Evolutionary conservation across 2,329 filamentous ascomycete species (phyloP), one percentile per base, ranked within the genome.

Genomic region (Trichoderma endophyticum): DNA sequence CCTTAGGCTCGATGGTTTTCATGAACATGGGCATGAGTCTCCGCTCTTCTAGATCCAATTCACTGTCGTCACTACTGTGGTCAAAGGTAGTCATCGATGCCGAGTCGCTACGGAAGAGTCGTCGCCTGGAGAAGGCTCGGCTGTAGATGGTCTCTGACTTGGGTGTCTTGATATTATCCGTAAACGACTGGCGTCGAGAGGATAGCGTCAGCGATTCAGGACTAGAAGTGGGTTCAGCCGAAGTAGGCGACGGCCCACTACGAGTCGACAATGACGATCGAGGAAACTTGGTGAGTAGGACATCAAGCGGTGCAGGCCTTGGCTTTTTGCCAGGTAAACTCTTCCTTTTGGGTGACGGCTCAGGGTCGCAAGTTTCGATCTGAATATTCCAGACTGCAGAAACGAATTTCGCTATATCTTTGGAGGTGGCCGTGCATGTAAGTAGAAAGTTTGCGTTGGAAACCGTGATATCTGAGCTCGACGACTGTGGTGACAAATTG

Each of bases 391-490:
- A 84, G 21, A 91, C 85, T 0, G 83, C 82, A 0, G 84, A 83
- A 34, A 90, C 81, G 73, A 91, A 88, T 0, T 81, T 84, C 0
- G 84, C 81, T 39, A 89, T 85, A 74, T 91, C 88, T 4, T 81
- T 76, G 15, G 86, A 84, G 8, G 82, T 86, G 3, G 89, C 89
- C 1, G 83, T 84, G 3, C 86, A 87, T 0, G 87, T 85, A 28
- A 91, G 82, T 11, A 90, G 81, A 74, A 87, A 89, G 77, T 90
- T 88, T 56, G 86, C 87, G 71, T 86, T 85, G 1, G 86, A 84
- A 30, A 87, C 83, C 0, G 81, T 80, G 7, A 79, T 74, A 34
- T 79, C 79, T 11, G 77, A 75, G 54, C 43, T 57, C 14, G 76
- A 76, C 11, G 79, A 76, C 36, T 73, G 75, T n/a, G 75, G 75